phyloP scores from a whole-genome alignment of 306 rosid species.

The Dryas octopetala region DNA sequence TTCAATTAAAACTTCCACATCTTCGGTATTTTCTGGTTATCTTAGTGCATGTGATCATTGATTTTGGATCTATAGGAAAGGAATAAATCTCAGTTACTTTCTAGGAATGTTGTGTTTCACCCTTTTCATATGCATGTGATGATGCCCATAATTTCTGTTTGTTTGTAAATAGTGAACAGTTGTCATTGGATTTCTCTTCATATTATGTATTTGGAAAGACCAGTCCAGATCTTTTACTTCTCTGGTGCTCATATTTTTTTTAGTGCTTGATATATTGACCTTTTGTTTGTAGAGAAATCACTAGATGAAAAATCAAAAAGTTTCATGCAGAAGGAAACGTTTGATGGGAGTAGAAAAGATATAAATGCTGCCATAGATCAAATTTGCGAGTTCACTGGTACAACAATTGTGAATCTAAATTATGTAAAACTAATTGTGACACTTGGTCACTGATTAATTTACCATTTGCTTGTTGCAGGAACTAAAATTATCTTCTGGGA shows the following conservation, averaged over 20 bases:
- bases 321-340: constrained; percentile 56
- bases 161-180: neutral
- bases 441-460: constrained; percentile 22
- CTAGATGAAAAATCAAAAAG: constrained; percentile 67
- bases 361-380: constrained; percentile 85
- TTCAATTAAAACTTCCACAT: too few relatives aligned
- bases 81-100: too few relatives aligned
- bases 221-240: constrained; percentile 3
- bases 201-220: neutral
- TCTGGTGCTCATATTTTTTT: neutral
- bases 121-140: too few relatives aligned
- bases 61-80: too few relatives aligned
- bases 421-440: constrained; percentile 19
- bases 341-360: constrained; percentile 87
- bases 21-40: too few relatives aligned
- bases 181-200: neutral
- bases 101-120: too few relatives aligned
- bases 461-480: constrained; percentile 57
- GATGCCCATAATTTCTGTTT: too few relatives aligned
- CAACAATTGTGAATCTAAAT: constrained; percentile 8
- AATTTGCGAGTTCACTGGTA: constrained; percentile 91
- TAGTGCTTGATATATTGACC: constrained; percentile 14
- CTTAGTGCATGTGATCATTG: too few relatives aligned
- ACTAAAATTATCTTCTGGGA: constrained; percentile 95
- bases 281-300: constrained; percentile 59